Conservation (phyloP, 2,329 filamentous ascomycete species). For the Cordyceps javanica region DNA sequence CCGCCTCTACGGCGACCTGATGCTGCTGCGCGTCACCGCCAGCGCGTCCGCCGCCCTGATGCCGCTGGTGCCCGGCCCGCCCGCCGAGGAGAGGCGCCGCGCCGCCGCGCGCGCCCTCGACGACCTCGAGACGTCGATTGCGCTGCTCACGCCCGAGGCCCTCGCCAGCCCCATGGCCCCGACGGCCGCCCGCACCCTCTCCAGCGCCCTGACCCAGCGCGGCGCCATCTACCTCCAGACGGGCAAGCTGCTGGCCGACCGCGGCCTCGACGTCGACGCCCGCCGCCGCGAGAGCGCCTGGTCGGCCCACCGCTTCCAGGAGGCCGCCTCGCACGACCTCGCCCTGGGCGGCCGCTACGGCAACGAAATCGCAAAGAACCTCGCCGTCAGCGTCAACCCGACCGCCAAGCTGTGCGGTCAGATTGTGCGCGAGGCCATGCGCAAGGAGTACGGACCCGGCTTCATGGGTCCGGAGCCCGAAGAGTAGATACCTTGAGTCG, state of each 20-base stretch:
- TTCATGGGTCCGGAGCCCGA: constrained; percentile 31
- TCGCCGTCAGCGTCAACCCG: constrained; percentile 61
- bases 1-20: constrained; percentile 55
- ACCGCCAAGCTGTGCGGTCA: constrained; percentile 64
- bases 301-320: constrained; percentile 52
- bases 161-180: constrained; percentile 51
- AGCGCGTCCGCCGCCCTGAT: constrained; percentile 27
- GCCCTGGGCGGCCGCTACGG: constrained; percentile 59
- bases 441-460: constrained; percentile 56
- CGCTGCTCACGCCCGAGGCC: constrained; percentile 48
- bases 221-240: constrained; percentile 58
- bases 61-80: constrained; percentile 35
- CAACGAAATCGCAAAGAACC: constrained; percentile 56
- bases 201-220: constrained; percentile 66
- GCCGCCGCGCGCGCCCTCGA: constrained; percentile 37
- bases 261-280: constrained; percentile 33
- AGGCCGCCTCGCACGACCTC: constrained; percentile 56
- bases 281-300: constrained; percentile 41
- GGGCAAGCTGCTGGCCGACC: constrained; percentile 39
- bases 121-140: constrained; percentile 54
- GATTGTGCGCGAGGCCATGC: constrained; percentile 64
- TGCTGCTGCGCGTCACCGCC: constrained; percentile 40
- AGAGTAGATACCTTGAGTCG: not conserved
- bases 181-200: constrained; percentile 58
- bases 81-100: constrained; percentile 29